Percentiles rank a stretch among this genome's conserved stretches.
Conservation (phyloP, 73 alveolate species). For the Tetrahymena borealis region DNA sequence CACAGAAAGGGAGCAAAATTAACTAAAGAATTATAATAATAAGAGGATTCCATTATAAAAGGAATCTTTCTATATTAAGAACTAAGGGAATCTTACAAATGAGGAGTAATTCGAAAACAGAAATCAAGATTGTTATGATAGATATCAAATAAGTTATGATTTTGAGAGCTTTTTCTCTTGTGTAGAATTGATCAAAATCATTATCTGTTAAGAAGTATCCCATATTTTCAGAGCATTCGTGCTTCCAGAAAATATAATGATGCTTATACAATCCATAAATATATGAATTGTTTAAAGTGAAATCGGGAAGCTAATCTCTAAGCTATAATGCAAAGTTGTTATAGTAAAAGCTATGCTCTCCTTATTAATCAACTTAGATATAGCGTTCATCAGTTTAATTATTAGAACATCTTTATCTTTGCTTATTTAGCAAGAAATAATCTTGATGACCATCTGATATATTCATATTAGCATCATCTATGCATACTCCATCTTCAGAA, state of each 20-base stretch:
- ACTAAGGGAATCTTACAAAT: neutral
- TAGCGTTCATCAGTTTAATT: neutral
- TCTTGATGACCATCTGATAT: neutral
- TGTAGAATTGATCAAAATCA: neutral
- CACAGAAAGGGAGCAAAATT: neutral
- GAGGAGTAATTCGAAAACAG: neutral
- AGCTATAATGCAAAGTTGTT: neutral
- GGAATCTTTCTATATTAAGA: neutral
- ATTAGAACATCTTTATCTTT: neutral
- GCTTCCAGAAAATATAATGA: neutral
- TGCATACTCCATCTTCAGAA: neutral
- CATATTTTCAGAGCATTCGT: neutral
- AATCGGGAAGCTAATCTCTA: neutral
- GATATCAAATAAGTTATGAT: neutral
- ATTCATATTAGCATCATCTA: neutral
- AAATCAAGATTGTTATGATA: neutral
- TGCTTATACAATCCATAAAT: neutral
- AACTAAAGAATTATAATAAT: neutral
- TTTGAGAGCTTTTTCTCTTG: neutral
- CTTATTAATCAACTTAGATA: neutral
- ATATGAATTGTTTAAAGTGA: neutral
- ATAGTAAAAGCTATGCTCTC: neutral
- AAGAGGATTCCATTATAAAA: neutral
- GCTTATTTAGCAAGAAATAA: neutral
- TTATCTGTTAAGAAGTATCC: neutral